These are phyloP conservation scores for Anastatica hierochuntica DNA, from an alignment of 345 rosid genomes.

Conservation along the genomic window DNA sequence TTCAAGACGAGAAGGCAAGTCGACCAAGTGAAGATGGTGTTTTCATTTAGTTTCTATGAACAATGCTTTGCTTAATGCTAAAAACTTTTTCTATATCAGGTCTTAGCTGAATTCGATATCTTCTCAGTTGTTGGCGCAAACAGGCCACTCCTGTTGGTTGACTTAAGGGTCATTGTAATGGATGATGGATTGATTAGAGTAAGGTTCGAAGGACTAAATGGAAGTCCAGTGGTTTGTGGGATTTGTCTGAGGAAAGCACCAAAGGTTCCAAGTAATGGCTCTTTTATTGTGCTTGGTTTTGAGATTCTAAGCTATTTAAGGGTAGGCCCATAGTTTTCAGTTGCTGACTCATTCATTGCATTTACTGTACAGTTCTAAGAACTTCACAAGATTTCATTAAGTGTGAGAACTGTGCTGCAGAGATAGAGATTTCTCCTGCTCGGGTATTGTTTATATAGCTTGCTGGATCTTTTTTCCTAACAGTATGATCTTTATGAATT, in stretches of 20 bases:
- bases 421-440: conserved; percentile 60
- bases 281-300: conserved; percentile 5
- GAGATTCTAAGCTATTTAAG: background rate
- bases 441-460: conserved; percentile 39
- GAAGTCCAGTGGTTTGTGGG: conserved; percentile 73
- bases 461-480: conserved; percentile 2
- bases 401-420: conserved; percentile 61
- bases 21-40: background rate
- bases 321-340: background rate
- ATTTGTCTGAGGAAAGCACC: conserved; percentile 76
- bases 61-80: background rate
- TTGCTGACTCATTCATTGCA: conserved; percentile 3
- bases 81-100: conserved; percentile 35
- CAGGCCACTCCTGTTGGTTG: conserved; percentile 67
- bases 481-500: background rate
- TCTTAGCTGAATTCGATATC: conserved; percentile 73
- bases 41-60: background rate
- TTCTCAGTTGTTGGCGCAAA: conserved; percentile 78
- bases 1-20: conserved; percentile 87
- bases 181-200: conserved; percentile 48
- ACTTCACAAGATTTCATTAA: conserved; percentile 46
- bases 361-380: conserved; percentile 36
- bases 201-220: conserved; percentile 66
- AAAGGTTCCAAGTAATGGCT: conserved; percentile 37
- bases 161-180: conserved; percentile 53